Evolutionary conservation across 78 protist species (phyloP).

Genomic region (Dictyostelium citrinum): DNA sequence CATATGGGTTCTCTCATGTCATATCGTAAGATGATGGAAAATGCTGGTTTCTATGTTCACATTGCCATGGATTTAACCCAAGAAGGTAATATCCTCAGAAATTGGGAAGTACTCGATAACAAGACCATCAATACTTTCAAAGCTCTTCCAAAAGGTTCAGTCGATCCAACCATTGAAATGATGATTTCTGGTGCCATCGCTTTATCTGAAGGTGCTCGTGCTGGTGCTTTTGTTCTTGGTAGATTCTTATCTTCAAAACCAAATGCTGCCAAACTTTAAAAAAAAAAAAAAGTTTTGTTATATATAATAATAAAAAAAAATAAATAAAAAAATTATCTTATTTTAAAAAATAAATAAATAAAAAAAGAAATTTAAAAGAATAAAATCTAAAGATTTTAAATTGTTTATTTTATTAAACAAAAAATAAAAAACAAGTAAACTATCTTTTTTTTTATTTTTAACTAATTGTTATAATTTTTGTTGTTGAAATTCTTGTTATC

Average conservation of each 20-base stretch:
- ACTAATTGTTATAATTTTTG: too few species aligned
- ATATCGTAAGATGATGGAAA: slow-evolving; percentile 59
- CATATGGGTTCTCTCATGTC: slow-evolving; percentile 59
- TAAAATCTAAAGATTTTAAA: too few species aligned
- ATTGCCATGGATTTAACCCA: slow-evolving; percentile 71
- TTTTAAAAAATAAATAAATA: not conserved
- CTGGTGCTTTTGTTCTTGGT: slow-evolving; percentile 70
- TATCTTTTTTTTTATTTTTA: too few species aligned
- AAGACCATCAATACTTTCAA: slow-evolving; percentile 74
- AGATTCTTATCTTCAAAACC: slow-evolving; percentile 19
- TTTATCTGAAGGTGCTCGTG: slow-evolving; percentile 67
- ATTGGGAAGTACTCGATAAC: slow-evolving; percentile 57
- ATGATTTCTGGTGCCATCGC: slow-evolving; percentile 77
- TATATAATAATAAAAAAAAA: too few species aligned
- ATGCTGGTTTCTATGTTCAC: slow-evolving; percentile 70
- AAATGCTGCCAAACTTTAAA: not conserved
- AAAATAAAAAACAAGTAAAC: too few species aligned
- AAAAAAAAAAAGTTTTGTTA: not conserved
- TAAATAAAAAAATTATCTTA: not conserved
- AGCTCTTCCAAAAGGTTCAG: slow-evolving; percentile 69
- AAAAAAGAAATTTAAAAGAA: not conserved
- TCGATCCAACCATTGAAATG: slow-evolving; percentile 72
- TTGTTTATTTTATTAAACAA: too few species aligned
- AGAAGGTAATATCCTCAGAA: slow-evolving; percentile 59
- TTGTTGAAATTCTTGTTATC: not conserved